Base-by-base conservation (phyloP, 176 grass and related monocot species). In the Triticum monococcum region DNA sequence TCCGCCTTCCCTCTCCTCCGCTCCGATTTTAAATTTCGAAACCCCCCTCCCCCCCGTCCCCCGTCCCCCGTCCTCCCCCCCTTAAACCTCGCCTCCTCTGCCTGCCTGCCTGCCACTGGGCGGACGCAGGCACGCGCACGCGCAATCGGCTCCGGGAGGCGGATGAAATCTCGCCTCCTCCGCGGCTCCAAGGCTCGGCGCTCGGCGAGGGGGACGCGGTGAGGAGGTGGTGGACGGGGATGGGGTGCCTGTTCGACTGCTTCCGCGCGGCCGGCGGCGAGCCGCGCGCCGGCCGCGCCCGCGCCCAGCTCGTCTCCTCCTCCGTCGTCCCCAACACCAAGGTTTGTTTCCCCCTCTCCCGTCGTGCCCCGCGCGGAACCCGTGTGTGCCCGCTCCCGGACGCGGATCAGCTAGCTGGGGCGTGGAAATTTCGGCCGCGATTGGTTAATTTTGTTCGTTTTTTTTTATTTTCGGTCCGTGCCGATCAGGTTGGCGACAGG, bases 1-100 rank as follows among this genome's bases (percentile, higher is more conserved):
- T 77, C 82, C 77, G 73, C 80, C 43, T 12, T 13, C 83, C n/a
- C 79, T 75, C 75, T 33, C 64, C 76, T 78, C 77, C 38, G 23
- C 38, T 36, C 36, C 80, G 76, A 81, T 92, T 98, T 98, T 98
- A 94, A 98, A 92, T 98, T 98, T 95, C 91, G 89, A 95, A 98
- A 23, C 70, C 77, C 38, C 73, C 75, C 65, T 62, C 62, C 62
- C 79, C 74, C 72, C 28, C 28, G 28, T 28, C 28, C 14, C 7
- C 33, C 33, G 33, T 28, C 50, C 50, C 2, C 50, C 17, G 40
- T 11, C 41, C 41, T 12, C 41, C 52, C 0, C 46, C 13, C 48
- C n/a, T 80, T 74, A 78, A 90, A 93, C 86, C 81, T 80, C 52
- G 52, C 78, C 64, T 24, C 33, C 24, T 68, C 72, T 73, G 46